Evolutionary conservation across 805 yeast species (phyloP).

Genomic region (Wickerhamomyces bisporus): DNA sequence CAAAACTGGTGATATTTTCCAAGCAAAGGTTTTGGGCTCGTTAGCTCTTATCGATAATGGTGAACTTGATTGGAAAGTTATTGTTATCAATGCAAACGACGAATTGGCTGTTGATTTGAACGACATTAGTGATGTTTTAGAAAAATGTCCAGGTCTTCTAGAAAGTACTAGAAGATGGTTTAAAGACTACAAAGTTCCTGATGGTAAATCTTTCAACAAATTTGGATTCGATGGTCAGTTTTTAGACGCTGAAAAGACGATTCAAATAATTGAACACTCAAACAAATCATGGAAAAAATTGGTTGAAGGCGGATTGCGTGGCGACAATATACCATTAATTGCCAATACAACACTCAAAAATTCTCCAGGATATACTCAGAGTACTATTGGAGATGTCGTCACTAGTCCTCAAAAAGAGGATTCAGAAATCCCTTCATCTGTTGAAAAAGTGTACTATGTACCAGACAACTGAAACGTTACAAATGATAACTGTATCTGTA

Average conservation of each 20-base stretch:
- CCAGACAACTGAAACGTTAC: not conserved
- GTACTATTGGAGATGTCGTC: constrained; percentile 19
- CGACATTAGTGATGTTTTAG: constrained; percentile 88
- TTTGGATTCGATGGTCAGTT: constrained; percentile 91
- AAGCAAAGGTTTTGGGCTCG: constrained; percentile 89
- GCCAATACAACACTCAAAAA: constrained; percentile 54
- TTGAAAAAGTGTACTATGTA: constrained; percentile 31
- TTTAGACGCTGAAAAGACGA: constrained; percentile 48
- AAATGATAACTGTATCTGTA: not conserved
- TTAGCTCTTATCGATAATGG: constrained; percentile 94
- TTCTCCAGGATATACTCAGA: constrained; percentile 41
- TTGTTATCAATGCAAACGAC: constrained; percentile 77
- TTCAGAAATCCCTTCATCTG: constrained; percentile 34
- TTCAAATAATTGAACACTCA: constrained; percentile 57
- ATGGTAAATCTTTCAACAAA: constrained; percentile 94
- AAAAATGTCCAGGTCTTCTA: constrained; percentile 85
- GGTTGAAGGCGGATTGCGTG: constrained; percentile 37
- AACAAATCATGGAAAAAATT: constrained; percentile 62
- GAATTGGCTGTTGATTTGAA: constrained; percentile 83
- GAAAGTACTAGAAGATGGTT: constrained; percentile 98
- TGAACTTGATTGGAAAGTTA: constrained; percentile 87
- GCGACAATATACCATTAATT: constrained; percentile 28
- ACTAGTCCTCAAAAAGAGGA: constrained; percentile 23
- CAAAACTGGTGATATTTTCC: constrained; percentile 68
- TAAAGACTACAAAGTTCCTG: constrained; percentile 96